Percentiles rank a stretch among this genome's conserved stretches.
Evolutionary conservation across 345 rosid genomes (phyloP).

Genomic region (Ceriops tagal): DNA sequence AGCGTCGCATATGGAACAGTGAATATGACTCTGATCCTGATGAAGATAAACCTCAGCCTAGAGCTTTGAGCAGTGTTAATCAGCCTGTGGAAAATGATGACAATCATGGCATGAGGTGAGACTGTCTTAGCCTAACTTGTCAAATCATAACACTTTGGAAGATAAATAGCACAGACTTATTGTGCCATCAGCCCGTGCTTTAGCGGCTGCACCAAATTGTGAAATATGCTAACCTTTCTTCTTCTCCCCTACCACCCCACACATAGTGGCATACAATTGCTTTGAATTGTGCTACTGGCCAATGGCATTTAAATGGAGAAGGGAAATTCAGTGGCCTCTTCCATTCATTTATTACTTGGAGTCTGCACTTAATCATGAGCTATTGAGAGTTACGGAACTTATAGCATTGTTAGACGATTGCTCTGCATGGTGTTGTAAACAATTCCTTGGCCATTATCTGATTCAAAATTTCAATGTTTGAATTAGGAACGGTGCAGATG

Average conservation of each 20-base stretch:
- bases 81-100: slow-evolving; percentile 38
- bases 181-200: no score
- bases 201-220: no score
- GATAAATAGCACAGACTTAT: background rate
- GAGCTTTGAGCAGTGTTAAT: slow-evolving; percentile 33
- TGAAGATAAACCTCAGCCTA: slow-evolving; percentile 46
- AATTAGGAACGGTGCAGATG: slow-evolving; percentile 41
- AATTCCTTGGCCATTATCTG: background rate
- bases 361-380: background rate
- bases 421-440: background rate
- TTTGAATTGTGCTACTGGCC: no score
- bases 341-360: no score
- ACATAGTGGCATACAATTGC: no score
- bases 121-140: background rate
- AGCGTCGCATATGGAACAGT: slow-evolving; percentile 85
- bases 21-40: slow-evolving; percentile 79
- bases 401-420: background rate
- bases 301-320: no score
- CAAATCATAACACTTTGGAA: background rate
- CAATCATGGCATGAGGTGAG: slow-evolving; percentile 49
- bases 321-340: no score
- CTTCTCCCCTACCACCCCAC: no score
- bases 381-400: background rate
- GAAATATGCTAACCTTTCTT: no score
- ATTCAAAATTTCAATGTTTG: background rate